Evolutionary conservation across 495 filamentous ascomycete genomes (phyloP).

Genomic region (Hypoxylon perforatum): DNA sequence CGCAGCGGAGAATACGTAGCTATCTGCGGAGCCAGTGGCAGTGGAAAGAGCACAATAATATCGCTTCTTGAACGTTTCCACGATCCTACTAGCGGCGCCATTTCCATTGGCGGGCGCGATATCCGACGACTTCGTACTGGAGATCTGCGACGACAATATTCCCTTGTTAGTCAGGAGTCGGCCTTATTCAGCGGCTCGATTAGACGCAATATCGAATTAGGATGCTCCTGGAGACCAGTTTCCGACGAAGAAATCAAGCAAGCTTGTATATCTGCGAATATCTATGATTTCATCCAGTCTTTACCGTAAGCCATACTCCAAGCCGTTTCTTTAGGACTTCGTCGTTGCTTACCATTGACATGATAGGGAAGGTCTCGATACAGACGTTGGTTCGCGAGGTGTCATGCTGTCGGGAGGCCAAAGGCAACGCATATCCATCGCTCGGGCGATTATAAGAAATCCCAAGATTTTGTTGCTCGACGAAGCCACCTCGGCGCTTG

Average conservation of each 20-base stretch:
- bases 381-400: constrained; percentile 70
- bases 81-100: constrained; percentile 61
- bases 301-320: constrained; percentile 53
- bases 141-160: constrained; percentile 51
- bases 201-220: constrained; percentile 67
- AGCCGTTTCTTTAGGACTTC: constrained; percentile 2
- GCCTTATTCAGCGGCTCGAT: constrained; percentile 68
- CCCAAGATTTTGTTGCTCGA: constrained; percentile 79
- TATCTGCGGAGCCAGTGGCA: constrained; percentile 76
- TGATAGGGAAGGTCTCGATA: constrained; percentile 62
- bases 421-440: constrained; percentile 79
- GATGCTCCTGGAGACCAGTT: constrained; percentile 52
- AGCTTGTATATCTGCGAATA: constrained; percentile 69
- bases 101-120: constrained; percentile 63
- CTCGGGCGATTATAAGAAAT: constrained; percentile 77
- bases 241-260: constrained; percentile 63
- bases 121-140: constrained; percentile 56
- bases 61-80: constrained; percentile 75
- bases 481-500: constrained; percentile 81
- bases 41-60: constrained; percentile 77
- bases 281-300: constrained; percentile 69
- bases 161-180: constrained; percentile 73
- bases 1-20: constrained; percentile 70
- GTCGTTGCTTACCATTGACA: too few relatives aligned
- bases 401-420: constrained; percentile 79